phyloP scores from a whole-genome alignment of 306 rosid species.

The Dalbergia oliveri region DNA sequence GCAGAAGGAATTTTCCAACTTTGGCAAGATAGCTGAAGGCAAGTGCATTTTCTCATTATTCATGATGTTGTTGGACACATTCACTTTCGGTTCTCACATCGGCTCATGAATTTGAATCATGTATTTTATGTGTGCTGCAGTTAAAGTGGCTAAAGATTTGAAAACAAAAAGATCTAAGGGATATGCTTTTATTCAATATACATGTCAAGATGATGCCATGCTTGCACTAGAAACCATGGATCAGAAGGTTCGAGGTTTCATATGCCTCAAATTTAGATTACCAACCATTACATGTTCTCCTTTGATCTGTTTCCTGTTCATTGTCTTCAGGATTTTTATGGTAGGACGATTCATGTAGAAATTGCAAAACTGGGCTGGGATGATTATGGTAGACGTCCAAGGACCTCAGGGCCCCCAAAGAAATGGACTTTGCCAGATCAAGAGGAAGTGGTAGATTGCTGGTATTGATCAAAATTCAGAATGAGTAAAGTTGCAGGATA shows the following conservation, averaged over 20 bases:
- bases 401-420: conserved; percentile 79
- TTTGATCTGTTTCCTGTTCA: conserved; percentile 26
- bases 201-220: conserved; percentile 80
- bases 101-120: neutral
- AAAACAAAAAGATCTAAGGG: conserved; percentile 71
- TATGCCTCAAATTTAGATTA: conserved; percentile 15
- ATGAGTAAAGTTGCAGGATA: conserved; percentile 25
- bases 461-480: conserved; percentile 71
- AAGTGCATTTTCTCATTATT: conserved; percentile 34
- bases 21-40: conserved; percentile 93
- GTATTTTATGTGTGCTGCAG: conserved; percentile 52
- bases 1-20: conserved; percentile 76
- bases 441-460: conserved; percentile 83
- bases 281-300: neutral
- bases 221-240: conserved; percentile 93
- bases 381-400: conserved; percentile 55
- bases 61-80: neutral
- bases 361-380: conserved; percentile 70
- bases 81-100: conserved; percentile 5
- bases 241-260: conserved; percentile 65
- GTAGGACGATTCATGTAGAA: conserved; percentile 72
- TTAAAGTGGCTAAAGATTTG: conserved; percentile 67
- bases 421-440: conserved; percentile 57
- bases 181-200: conserved; percentile 86
- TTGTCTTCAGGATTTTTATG: conserved; percentile 62